Conservation (phyloP, 2,329 filamentous ascomycete species). For the Neurospora sp. region DNA sequence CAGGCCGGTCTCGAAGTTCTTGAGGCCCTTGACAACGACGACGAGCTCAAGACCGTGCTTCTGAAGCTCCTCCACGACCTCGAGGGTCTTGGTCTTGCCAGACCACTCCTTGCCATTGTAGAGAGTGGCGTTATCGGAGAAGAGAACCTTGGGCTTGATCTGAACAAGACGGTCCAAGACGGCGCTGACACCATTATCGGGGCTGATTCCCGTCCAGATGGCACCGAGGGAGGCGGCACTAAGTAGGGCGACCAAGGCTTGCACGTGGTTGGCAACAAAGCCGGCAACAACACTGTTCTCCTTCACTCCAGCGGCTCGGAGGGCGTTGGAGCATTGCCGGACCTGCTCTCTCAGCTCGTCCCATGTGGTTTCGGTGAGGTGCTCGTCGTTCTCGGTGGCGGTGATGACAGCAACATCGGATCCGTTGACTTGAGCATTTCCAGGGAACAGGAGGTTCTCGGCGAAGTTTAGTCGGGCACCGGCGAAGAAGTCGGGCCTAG, state of each 20-base stretch:
- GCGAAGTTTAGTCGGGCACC: conserved; percentile 81
- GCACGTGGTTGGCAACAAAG: conserved; percentile 82
- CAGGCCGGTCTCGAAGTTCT: conserved; percentile 30
- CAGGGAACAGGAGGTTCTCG: conserved; percentile 83
- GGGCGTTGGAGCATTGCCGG: conserved; percentile 57
- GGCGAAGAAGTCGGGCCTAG: conserved; percentile 76
- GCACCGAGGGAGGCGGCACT: conserved; percentile 73
- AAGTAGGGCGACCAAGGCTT: conserved; percentile 81
- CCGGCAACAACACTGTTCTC: conserved; percentile 50
- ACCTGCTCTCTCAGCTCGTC: conserved; percentile 69
- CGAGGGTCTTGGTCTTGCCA: conserved; percentile 66
- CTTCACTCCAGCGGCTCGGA: conserved; percentile 55
- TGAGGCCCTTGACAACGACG: conserved; percentile 63
- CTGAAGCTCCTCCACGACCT: conserved; percentile 58
- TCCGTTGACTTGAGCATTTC: conserved; percentile 42
- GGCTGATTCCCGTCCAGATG: conserved; percentile 87
- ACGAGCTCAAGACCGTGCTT: conserved; percentile 54
- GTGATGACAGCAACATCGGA: conserved; percentile 64
- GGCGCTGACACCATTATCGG: conserved; percentile 84
- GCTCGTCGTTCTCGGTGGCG: conserved; percentile 61
- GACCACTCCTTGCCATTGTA: conserved; percentile 89
- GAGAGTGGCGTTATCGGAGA: conserved; percentile 76
- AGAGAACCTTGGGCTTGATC: conserved; percentile 72
- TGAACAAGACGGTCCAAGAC: conserved; percentile 81
- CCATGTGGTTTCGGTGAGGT: conserved; percentile 57